Evolutionary conservation across 2,329 filamentous ascomycete species (phyloP).

Genomic region (Penicillium paneum): DNA sequence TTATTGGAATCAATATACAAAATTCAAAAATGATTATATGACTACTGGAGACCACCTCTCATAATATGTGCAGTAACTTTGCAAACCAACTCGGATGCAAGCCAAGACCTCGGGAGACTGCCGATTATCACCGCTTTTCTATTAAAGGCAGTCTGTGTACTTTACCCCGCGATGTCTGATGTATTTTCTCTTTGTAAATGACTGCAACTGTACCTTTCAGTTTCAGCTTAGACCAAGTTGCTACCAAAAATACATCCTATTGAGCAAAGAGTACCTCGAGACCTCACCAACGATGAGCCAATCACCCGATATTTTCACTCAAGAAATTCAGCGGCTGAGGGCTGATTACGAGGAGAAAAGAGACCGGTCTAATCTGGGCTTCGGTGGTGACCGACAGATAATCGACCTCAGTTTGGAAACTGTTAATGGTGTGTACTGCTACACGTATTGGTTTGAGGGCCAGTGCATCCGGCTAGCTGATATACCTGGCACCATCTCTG

Average conservation of each 20-base stretch:
- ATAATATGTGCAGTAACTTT: too few species aligned
- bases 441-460: not conserved
- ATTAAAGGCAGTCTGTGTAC: too few species aligned
- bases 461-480: not conserved
- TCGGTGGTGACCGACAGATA: not conserved
- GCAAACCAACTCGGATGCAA: too few species aligned
- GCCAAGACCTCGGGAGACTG: too few species aligned
- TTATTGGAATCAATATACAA: not conserved
- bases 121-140: too few species aligned
- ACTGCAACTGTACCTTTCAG: too few species aligned
- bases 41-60: not conserved
- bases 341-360: not conserved
- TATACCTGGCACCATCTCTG: not conserved
- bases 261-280: too few species aligned
- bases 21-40: not conserved
- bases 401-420: not conserved
- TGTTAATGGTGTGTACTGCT: not conserved
- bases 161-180: too few species aligned
- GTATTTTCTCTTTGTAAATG: too few species aligned
- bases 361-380: not conserved
- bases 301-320: not conserved
- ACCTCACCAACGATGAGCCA: not conserved
- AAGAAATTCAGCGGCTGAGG: not conserved
- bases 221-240: too few species aligned
- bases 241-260: too few species aligned